A percentile compares a stretch with the other conserved stretches of the same genome.
Conservation (phyloP, 805 yeast genomes). For the Pichia exigua region DNA sequence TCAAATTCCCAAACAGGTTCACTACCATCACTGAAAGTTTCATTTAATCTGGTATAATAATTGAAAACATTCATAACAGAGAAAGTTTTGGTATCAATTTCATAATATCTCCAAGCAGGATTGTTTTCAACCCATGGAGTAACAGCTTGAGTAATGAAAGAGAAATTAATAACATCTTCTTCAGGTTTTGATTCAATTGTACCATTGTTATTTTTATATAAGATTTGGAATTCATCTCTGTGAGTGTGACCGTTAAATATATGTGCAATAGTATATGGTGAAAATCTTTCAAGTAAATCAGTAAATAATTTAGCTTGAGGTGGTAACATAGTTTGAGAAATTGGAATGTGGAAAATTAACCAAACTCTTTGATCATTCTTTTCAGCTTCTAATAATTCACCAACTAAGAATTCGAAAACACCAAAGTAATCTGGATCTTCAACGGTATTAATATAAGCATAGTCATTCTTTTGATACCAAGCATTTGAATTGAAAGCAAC, state of each 20-base stretch:
- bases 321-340: constrained; percentile 54
- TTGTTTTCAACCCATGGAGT: constrained; percentile 54
- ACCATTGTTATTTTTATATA: constrained; percentile 41
- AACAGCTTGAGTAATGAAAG: constrained; percentile 60
- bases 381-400: constrained; percentile 58
- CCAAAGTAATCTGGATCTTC: constrained; percentile 54
- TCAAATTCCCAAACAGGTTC: constrained; percentile 59
- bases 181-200: constrained; percentile 26
- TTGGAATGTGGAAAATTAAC: constrained; percentile 65
- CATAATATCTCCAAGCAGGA: constrained; percentile 69
- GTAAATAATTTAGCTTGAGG: constrained; percentile 48
- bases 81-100: constrained; percentile 54
- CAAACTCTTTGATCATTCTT: constrained; percentile 55
- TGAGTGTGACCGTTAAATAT: constrained; percentile 70
- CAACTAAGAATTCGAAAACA: constrained; percentile 49
- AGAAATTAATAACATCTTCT: constrained; percentile 43
- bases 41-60: constrained; percentile 52
- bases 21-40: constrained; percentile 45
- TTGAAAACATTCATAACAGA: constrained; percentile 53
- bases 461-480: constrained; percentile 57
- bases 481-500: constrained; percentile 60
- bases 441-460: constrained; percentile 43
- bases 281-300: constrained; percentile 56
- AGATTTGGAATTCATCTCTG: constrained; percentile 54
- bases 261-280: constrained; percentile 61